These are phyloP conservation scores for Mallotus nudiflorus DNA, from an alignment of 345 rosid species.

Conservation along the genomic window DNA sequence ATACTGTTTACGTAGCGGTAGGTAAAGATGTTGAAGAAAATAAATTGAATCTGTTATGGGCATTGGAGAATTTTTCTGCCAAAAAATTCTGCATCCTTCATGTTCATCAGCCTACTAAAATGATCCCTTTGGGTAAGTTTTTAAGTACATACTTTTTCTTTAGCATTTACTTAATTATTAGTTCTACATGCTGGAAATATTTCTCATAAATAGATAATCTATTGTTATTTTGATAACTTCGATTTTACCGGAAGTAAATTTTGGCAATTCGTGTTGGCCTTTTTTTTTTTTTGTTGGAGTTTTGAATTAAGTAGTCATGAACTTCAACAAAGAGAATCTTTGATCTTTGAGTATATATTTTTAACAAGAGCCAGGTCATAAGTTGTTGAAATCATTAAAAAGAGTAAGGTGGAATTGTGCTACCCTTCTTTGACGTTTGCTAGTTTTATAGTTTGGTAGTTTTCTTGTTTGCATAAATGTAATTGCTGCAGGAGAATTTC, in stretches of 20 bases:
- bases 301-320: background rate
- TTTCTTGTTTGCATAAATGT: background rate
- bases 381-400: no score
- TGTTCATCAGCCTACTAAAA: conserved; percentile 31
- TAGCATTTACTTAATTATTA: no score
- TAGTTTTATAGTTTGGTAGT: no score
- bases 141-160: no score
- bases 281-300: background rate
- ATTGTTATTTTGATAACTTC: background rate
- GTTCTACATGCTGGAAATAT: no score
- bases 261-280: no score
- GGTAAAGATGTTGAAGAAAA: conserved; percentile 50
- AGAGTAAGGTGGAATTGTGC: no score
- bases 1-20: conserved; percentile 61
- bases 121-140: conserved; percentile 14
- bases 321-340: background rate
- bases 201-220: background rate
- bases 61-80: conserved; percentile 41
- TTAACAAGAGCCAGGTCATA: no score
- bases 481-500: no score
- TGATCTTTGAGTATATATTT: no score
- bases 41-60: conserved; percentile 54
- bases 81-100: conserved; percentile 44
- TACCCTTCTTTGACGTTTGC: no score
- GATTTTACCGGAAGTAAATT: background rate